phyloP scores from a whole-genome alignment of 768 basidiomycete genomes.

The Termitomyces sp. region DNA sequence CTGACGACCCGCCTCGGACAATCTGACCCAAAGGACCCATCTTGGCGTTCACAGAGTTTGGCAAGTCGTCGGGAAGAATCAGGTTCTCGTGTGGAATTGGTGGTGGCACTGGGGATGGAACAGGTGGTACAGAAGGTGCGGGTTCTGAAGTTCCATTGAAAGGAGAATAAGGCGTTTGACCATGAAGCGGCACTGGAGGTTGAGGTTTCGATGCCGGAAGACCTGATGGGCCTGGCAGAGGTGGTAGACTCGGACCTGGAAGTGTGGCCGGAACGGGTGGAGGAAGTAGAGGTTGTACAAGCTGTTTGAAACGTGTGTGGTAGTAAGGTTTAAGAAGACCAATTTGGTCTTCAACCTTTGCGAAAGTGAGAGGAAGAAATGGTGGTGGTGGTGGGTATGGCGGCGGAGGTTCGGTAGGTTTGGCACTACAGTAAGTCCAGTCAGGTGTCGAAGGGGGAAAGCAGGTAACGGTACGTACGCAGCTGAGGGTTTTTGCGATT shows the following conservation, averaged over 20 bases:
- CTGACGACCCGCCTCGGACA: slow-evolving; percentile 39
- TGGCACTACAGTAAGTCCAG: slow-evolving; percentile 32
- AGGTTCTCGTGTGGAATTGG: slow-evolving; percentile 18
- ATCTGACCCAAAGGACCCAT: slow-evolving; percentile 80
- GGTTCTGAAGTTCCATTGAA: background rate
- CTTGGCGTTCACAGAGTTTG: slow-evolving; percentile 54
- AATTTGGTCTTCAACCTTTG: slow-evolving; percentile 71
- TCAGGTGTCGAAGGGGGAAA: background rate
- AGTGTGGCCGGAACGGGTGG: slow-evolving; percentile 17
- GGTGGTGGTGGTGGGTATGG: slow-evolving; percentile 84
- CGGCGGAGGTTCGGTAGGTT: slow-evolving; percentile 68
- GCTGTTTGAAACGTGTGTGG: slow-evolving; percentile 43
- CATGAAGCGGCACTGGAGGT: background rate
- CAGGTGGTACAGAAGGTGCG: background rate
- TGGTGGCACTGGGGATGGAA: slow-evolving; percentile 8
- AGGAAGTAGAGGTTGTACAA: slow-evolving; percentile 24
- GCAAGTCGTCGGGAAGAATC: slow-evolving; percentile 60
- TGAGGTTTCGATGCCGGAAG: slow-evolving; percentile 4
- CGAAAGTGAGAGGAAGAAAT: slow-evolving; percentile 65
- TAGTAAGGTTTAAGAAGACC: slow-evolving; percentile 81
- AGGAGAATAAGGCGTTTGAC: background rate
- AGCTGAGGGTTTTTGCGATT: slow-evolving; percentile 31
- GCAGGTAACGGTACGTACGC: slow-evolving; percentile 36
- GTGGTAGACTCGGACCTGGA: slow-evolving; percentile 13
- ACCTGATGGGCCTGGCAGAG: slow-evolving; percentile 1